Base-by-base conservation (phyloP, 805 yeast genomes). In the Saturnispora silvae region DNA sequence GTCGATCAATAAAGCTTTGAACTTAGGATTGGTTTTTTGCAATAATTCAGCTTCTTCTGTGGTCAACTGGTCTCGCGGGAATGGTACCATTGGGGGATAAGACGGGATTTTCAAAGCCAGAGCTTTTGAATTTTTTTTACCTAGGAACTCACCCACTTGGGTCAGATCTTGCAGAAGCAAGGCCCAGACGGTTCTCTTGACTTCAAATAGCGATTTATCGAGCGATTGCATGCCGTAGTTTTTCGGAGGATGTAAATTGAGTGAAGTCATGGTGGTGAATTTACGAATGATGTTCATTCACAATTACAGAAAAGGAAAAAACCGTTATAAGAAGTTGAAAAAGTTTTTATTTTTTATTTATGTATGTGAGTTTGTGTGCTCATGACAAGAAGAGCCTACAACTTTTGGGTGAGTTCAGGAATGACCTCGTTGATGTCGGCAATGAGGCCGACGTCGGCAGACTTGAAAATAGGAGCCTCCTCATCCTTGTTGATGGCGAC, bases 401-500 rank as follows among this genome's bases (percentile, higher is more conserved):
- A 57, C 63, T 86, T 85, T 44, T 72, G 67, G 33, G 95, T 82
- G 47, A 89, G 67, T 63, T 92, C 95, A n/a, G 98, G 97, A 31
- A 89, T 75, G 29, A 79, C 72, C 48, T 81, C 83, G 48, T 77
- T 82, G 45, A 87, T 64, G 51, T 92, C 98, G 17, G 92, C 96
- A 33, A 84, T 92, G 38, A 92, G 63, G 4, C 95, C 94, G 42
- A 79, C 64, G 59, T 92, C 97, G 14, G 97, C 92, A 36, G 81
- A 75, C 49, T 81, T 84, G 68, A 85, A 87, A 34, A 89, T 85
- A 2, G 98, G 94, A 8, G 95, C 86, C 43, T 89, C 96, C 39
- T 81, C 83, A 59, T 87, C 96, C 61, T 84, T 89, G 63, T 89
- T 89, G 43, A 89, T 83, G 28, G 96, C 95, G 23, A 86, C 96